These are phyloP conservation scores for Massarina eburnea DNA, from an alignment of 2,329 filamentous ascomycete species.

Conservation along the genomic window DNA sequence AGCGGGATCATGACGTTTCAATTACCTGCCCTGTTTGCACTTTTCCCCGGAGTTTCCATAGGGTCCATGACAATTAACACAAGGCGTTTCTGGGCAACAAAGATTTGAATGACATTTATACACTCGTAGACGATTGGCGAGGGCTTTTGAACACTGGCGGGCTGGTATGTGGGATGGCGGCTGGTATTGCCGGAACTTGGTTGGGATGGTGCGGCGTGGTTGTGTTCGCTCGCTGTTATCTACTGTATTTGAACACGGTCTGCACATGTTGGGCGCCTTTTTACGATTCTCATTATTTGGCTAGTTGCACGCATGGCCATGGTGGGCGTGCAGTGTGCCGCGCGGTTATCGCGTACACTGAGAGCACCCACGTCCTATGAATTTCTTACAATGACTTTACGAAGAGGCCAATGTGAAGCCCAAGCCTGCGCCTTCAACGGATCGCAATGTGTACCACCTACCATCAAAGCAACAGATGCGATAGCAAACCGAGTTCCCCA, in stretches of 20 bases:
- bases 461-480: no score
- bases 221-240: slow-evolving; percentile 25
- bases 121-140: slow-evolving; percentile 24
- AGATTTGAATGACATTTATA: slow-evolving; percentile 16
- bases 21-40: slow-evolving; percentile 25
- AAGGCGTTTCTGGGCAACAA: slow-evolving; percentile 21
- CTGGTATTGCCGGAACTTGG: slow-evolving; percentile 2
- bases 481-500: background rate
- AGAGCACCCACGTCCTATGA: slow-evolving; percentile 17
- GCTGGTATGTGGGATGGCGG: slow-evolving; percentile 10
- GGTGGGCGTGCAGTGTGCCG: slow-evolving; percentile 27
- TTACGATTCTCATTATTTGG: slow-evolving; percentile 20
- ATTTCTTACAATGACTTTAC: slow-evolving; percentile 3
- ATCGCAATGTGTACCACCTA: no score
- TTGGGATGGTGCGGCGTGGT: slow-evolving; percentile 20
- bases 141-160: background rate
- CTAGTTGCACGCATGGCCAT: slow-evolving; percentile 29
- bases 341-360: slow-evolving; percentile 9
- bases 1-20: slow-evolving; percentile 26
- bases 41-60: slow-evolving; percentile 13
- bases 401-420: slow-evolving; percentile 4
- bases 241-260: slow-evolving; percentile 18
- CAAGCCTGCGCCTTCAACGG: no score
- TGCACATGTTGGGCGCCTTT: slow-evolving; percentile 15
- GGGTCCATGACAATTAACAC: slow-evolving; percentile 8